These are phyloP conservation scores for Hymenoscyphus linearis DNA, from an alignment of 2,329 filamentous ascomycete species.

Conservation along the genomic window DNA sequence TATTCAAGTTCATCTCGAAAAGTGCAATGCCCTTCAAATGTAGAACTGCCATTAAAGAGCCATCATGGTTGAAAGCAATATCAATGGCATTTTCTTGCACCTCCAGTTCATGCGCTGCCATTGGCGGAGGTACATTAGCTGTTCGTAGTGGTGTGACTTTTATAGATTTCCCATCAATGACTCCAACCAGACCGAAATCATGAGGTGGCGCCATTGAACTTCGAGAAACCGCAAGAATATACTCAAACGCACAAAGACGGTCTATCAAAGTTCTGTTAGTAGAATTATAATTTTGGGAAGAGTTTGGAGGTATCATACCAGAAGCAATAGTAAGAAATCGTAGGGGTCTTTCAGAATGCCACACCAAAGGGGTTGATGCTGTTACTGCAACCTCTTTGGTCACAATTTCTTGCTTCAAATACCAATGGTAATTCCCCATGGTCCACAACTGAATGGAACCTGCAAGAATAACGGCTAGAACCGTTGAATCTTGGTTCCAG, in stretches of 20 bases:
- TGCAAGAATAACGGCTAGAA: conserved; percentile 73
- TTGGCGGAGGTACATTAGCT: conserved; percentile 86
- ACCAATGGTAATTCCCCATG: conserved; percentile 97
- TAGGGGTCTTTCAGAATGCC: conserved; percentile 84
- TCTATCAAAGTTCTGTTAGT: conserved; percentile 27
- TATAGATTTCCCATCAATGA: conserved; percentile 73
- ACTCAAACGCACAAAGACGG: conserved; percentile 57
- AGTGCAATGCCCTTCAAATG: conserved; percentile 62
- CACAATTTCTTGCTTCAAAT: conserved; percentile 83
- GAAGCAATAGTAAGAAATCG: conserved; percentile 53
- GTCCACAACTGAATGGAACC: conserved; percentile 90
- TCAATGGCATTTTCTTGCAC: conserved; percentile 63
- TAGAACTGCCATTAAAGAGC: conserved; percentile 65
- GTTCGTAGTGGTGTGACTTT: conserved; percentile 82
- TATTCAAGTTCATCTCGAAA: conserved; percentile 62
- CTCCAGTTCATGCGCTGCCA: conserved; percentile 73
- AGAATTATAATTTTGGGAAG: neutral
- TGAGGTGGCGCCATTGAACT: conserved; percentile 66
- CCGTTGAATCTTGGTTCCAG: conserved; percentile 92
- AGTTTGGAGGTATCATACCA: conserved; percentile 35
- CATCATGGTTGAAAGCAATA: conserved; percentile 64
- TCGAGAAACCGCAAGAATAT: conserved; percentile 60
- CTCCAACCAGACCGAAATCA: conserved; percentile 74
- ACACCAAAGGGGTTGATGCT: conserved; percentile 39
- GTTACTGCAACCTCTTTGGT: conserved; percentile 36